These are phyloP conservation scores for Penicillium egyptiacum DNA, from an alignment of 495 filamentous ascomycete genomes.

Conservation along the genomic window DNA sequence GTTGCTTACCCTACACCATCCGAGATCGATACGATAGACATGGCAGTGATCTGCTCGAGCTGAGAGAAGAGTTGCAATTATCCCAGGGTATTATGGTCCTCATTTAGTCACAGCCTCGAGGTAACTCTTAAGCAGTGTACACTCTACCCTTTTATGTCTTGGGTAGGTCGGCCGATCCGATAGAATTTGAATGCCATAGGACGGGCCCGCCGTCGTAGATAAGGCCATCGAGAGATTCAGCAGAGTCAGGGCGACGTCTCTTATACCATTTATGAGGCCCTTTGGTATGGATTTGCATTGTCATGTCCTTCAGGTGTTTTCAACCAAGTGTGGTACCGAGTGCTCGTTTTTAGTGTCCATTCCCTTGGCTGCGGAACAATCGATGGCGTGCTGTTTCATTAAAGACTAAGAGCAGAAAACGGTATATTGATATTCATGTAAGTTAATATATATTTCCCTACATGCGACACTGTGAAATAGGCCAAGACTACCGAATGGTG, in stretches of 20 bases:
- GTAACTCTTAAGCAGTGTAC: neutral
- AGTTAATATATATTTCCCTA: no score
- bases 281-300: no score
- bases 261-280: neutral
- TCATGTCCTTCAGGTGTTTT: no score
- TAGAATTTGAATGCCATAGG: neutral
- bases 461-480: neutral
- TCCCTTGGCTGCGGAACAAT: neutral
- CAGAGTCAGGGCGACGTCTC: neutral
- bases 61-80: neutral
- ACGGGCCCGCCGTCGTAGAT: neutral
- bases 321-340: no score
- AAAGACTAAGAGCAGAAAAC: neutral
- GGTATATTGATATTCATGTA: no score
- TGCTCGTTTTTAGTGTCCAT: neutral
- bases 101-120: neutral
- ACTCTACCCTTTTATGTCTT: neutral
- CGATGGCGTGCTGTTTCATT: neutral
- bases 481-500: no score
- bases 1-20: constrained; percentile 1
- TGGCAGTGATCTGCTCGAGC: neutral
- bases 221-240: neutral
- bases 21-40: neutral
- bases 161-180: neutral
- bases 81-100: neutral